Percentiles rank a stretch among this genome's conserved stretches.
Conservation (phyloP, 768 basidiomycete species). For the Collybiopsis confluens region DNA sequence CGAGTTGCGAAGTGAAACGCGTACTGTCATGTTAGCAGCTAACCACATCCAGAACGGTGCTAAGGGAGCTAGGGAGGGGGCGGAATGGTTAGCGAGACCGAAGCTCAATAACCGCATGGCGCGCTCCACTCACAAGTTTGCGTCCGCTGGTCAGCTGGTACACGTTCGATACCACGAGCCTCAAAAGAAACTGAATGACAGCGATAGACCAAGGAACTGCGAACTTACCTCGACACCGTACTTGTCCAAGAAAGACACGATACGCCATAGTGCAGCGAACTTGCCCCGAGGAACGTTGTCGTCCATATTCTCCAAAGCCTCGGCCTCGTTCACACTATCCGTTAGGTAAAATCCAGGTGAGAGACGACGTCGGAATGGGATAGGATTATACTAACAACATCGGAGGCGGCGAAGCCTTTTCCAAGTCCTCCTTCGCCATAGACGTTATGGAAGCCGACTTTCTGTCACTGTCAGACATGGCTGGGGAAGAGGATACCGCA, state of each 20-base stretch:
- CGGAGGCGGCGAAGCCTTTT: background rate
- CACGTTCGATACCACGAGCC: slow-evolving; percentile 5
- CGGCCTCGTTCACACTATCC: background rate
- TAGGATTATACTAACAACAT: background rate
- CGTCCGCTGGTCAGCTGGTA: background rate
- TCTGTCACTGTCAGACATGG: background rate
- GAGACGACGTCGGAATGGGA: background rate
- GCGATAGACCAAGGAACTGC: too few species aligned
- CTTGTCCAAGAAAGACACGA: slow-evolving; percentile 1
- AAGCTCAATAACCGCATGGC: background rate
- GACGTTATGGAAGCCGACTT: background rate
- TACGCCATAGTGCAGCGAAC: background rate
- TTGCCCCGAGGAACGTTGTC: slow-evolving; percentile 4
- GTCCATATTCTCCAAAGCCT: slow-evolving; percentile 1
- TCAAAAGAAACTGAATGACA: too few species aligned
- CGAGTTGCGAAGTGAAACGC: background rate
- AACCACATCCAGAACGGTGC: slow-evolving; percentile 8
- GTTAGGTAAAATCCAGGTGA: background rate
- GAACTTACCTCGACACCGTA: slow-evolving; percentile 6
- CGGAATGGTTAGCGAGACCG: background rate
- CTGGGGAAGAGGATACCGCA: background rate
- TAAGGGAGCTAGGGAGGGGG: slow-evolving; percentile 1
- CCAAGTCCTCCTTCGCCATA: slow-evolving; percentile 1
- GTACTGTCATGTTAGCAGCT: slow-evolving; percentile 6
- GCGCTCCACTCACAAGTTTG: slow-evolving; percentile 2